Conservation (phyloP, 495 filamentous ascomycete genomes). For the Podospora pseudocomata region DNA sequence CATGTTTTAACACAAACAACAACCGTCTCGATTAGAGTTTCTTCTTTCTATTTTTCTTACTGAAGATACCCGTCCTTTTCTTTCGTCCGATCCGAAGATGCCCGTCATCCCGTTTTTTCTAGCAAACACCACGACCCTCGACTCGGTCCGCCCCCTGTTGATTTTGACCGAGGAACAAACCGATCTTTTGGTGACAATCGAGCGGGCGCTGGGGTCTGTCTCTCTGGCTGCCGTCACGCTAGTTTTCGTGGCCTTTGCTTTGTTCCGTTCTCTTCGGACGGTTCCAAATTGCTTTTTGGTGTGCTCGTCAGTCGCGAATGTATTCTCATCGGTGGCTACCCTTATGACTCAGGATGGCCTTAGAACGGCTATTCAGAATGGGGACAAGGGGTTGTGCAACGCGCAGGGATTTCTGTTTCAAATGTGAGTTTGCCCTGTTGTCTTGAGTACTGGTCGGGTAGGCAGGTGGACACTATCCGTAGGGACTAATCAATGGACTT, state of each 20-base stretch:
- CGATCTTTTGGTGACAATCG: slow-evolving; percentile 35
- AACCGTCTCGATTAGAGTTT: too few species aligned
- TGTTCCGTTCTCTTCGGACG: slow-evolving; percentile 55
- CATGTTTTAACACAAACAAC: background rate
- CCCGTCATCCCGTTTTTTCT: background rate
- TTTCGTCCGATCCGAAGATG: background rate
- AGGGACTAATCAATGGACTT: slow-evolving; percentile 9
- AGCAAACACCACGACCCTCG: background rate
- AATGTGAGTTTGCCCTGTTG: slow-evolving; percentile 41
- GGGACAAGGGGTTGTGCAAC: slow-evolving; percentile 54
- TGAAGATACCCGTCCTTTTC: background rate
- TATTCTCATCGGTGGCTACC: slow-evolving; percentile 65
- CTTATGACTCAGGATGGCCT: slow-evolving; percentile 55
- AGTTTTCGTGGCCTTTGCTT: slow-evolving; percentile 63
- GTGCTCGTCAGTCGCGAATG: slow-evolving; percentile 71
- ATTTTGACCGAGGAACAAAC: slow-evolving; percentile 26
- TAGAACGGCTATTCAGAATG: slow-evolving; percentile 19
- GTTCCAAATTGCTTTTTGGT: slow-evolving; percentile 76
- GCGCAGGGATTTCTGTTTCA: slow-evolving; percentile 73
- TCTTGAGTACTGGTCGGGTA: slow-evolving; percentile 35
- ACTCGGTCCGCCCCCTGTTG: background rate
- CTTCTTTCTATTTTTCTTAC: background rate
- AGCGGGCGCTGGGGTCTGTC: slow-evolving; percentile 44
- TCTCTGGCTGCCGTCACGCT: slow-evolving; percentile 62
- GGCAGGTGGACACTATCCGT: background rate